Percentiles rank a stretch among this genome's conserved stretches.
Conservation (phyloP, 805 yeast species). For the Phaffomyces antillensis region DNA sequence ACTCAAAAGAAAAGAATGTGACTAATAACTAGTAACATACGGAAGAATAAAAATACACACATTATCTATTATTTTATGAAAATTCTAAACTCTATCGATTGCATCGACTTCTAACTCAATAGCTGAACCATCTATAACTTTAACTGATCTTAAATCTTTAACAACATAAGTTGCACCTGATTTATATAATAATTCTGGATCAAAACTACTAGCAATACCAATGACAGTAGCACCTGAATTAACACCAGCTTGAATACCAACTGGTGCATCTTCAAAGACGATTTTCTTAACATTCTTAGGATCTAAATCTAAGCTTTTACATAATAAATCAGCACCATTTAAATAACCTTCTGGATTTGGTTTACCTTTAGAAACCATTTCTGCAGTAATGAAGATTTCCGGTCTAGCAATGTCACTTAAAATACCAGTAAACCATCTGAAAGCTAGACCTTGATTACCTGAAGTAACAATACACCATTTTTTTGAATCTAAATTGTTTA, state of each 20-base stretch:
- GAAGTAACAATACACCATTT: slow-evolving; percentile 81
- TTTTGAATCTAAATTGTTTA: slow-evolving; percentile 46
- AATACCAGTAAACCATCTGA: slow-evolving; percentile 59
- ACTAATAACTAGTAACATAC: neutral
- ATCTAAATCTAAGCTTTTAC: slow-evolving; percentile 30
- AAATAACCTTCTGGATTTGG: slow-evolving; percentile 81
- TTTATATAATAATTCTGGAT: slow-evolving; percentile 38
- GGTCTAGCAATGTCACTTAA: slow-evolving; percentile 59
- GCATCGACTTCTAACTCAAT: slow-evolving; percentile 19
- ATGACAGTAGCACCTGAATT: slow-evolving; percentile 78
- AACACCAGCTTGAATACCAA: slow-evolving; percentile 81
- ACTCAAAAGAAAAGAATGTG: slow-evolving; percentile 1
- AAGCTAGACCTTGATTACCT: slow-evolving; percentile 71
- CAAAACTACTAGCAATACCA: slow-evolving; percentile 79
- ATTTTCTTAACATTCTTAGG: slow-evolving; percentile 38
- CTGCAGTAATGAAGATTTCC: slow-evolving; percentile 75
- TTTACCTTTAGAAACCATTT: slow-evolving; percentile 72
- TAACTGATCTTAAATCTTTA: slow-evolving; percentile 45
- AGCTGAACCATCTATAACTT: slow-evolving; percentile 19
- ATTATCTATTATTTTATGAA: neutral
- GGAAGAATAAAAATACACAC: no score
- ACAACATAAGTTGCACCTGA: slow-evolving; percentile 83
- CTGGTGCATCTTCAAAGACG: slow-evolving; percentile 88
- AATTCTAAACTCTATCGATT: slow-evolving; percentile 10
- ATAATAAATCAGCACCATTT: slow-evolving; percentile 37